These are phyloP conservation scores for Acanthamoeba castellanii DNA, from an alignment of 208 protist genomes.

Conservation along the genomic window DNA sequence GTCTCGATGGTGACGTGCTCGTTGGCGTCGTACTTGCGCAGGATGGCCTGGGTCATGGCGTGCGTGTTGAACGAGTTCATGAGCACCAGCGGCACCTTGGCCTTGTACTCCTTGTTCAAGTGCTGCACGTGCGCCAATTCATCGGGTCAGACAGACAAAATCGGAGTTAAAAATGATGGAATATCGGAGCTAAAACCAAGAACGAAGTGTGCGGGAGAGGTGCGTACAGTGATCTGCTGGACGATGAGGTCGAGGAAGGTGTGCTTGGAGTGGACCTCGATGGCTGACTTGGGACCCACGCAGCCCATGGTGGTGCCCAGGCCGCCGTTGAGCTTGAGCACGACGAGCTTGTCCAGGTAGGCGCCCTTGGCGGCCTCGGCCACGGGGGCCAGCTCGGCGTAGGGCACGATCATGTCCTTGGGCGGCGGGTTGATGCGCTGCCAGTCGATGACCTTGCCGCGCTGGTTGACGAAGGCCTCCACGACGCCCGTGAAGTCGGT, in stretches of 20 bases:
- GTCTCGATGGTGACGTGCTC: constrained; percentile 85
- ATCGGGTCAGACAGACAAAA: not conserved
- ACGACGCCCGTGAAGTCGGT: constrained; percentile 79
- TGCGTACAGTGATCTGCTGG: constrained; percentile 91
- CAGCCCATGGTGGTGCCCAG: constrained; percentile 95
- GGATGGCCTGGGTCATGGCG: constrained; percentile 92
- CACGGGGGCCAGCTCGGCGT: constrained; percentile 71
- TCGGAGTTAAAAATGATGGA: not conserved
- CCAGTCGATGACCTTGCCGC: constrained; percentile 86
- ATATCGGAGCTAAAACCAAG: not conserved
- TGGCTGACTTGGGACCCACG: constrained; percentile 92
- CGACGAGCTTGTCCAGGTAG: constrained; percentile 91
- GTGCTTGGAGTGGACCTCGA: constrained; percentile 94
- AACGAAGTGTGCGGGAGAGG: not conserved
- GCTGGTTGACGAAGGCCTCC: constrained; percentile 79
- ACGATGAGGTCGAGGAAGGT: constrained; percentile 99
- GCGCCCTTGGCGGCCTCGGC: not conserved
- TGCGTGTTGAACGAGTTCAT: constrained; percentile 99
- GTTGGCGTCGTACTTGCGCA: constrained; percentile 88
- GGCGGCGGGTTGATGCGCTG: constrained; percentile 80
- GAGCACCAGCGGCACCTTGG: constrained; percentile 96
- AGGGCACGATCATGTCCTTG: constrained; percentile 75
- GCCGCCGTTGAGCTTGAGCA: constrained; percentile 98
- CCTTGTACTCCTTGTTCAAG: constrained; percentile 93
- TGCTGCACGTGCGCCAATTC: constrained; percentile 76